Percentiles rank a stretch among this genome's conserved stretches.
Evolutionary conservation across 2,329 filamentous ascomycete species (phyloP).

Genomic region (Verticillium dahliae): DNA sequence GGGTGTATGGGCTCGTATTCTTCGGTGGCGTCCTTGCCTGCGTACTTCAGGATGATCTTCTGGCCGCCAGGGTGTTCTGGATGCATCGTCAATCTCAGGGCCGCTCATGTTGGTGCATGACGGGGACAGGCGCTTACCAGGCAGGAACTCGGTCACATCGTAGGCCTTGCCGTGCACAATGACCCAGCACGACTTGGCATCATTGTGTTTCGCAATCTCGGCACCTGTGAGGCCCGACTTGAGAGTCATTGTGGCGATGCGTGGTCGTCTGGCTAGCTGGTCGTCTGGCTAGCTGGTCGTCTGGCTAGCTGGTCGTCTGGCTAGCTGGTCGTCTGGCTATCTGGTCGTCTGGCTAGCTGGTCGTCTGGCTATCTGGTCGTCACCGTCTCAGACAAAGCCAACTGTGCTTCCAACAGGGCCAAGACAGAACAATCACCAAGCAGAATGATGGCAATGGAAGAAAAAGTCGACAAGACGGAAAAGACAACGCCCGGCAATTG

Average conservation of each 20-base stretch:
- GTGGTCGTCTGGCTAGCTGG: too few relatives aligned
- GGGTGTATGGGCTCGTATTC: slow-evolving; percentile 87
- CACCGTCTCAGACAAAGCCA: too few relatives aligned
- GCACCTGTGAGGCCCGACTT: slow-evolving; percentile 30
- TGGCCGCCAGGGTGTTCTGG: slow-evolving; percentile 79
- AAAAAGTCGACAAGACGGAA: too few relatives aligned
- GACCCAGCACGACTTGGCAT: slow-evolving; percentile 81
- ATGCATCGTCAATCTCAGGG: not conserved
- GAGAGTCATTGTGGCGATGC: slow-evolving; percentile 29
- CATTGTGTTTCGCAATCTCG: slow-evolving; percentile 66
- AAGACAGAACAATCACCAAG: too few relatives aligned
- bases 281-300: too few relatives aligned
- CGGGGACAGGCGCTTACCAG: slow-evolving; percentile 40
- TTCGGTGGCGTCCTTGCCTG: slow-evolving; percentile 88
- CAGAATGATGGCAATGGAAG: too few relatives aligned
- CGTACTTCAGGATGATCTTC: slow-evolving; percentile 95
- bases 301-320: too few relatives aligned
- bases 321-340: too few relatives aligned
- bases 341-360: too few relatives aligned
- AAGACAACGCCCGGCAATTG: not conserved
- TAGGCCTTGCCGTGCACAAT: slow-evolving; percentile 83
- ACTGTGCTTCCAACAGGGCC: too few relatives aligned
- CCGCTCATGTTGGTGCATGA: not conserved
- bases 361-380: too few relatives aligned
- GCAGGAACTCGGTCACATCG: slow-evolving; percentile 85